These are phyloP conservation scores for Pseudogymnoascus sp. DNA, from an alignment of 2,329 filamentous ascomycete species.

Conservation along the genomic window DNA sequence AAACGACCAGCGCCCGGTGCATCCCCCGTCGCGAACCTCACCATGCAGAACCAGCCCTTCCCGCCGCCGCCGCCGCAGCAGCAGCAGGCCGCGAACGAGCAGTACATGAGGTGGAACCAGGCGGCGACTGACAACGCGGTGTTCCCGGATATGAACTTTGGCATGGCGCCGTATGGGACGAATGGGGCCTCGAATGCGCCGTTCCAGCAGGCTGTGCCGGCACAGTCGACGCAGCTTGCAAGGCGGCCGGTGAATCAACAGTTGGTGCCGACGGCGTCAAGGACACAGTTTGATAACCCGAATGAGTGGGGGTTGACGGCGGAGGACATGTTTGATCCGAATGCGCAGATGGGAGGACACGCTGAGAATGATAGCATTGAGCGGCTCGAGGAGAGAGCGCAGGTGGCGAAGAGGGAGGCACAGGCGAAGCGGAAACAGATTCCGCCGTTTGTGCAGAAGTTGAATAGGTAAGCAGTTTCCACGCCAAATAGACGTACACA, in stretches of 20 bases:
- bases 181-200: conserved; percentile 18
- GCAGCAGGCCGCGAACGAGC: conserved; percentile 38
- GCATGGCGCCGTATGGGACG: conserved; percentile 19
- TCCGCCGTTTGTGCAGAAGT: conserved; percentile 92
- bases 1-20: conserved; percentile 70
- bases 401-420: conserved; percentile 76
- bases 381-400: conserved; percentile 68
- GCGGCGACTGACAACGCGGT: conserved; percentile 27
- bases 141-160: conserved; percentile 27
- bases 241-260: conserved; percentile 26
- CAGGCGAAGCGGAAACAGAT: conserved; percentile 91
- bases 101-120: conserved; percentile 45
- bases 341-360: conserved; percentile 30
- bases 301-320: conserved; percentile 36
- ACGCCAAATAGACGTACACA: conserved; percentile 14
- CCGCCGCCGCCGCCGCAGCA: conserved; percentile 29
- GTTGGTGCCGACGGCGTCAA: conserved; percentile 22
- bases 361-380: conserved; percentile 65
- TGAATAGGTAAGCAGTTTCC: conserved; percentile 68
- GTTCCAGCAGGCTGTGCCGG: conserved; percentile 20
- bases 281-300: conserved; percentile 19
- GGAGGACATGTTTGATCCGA: conserved; percentile 22
- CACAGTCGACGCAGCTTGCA: conserved; percentile 24
- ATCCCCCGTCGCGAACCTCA: conserved; percentile 49
- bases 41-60: conserved; percentile 42